These are phyloP conservation scores for Paraphoma chrysanthemicola DNA, from an alignment of 2,329 filamentous ascomycete genomes.

Conservation along the genomic window DNA sequence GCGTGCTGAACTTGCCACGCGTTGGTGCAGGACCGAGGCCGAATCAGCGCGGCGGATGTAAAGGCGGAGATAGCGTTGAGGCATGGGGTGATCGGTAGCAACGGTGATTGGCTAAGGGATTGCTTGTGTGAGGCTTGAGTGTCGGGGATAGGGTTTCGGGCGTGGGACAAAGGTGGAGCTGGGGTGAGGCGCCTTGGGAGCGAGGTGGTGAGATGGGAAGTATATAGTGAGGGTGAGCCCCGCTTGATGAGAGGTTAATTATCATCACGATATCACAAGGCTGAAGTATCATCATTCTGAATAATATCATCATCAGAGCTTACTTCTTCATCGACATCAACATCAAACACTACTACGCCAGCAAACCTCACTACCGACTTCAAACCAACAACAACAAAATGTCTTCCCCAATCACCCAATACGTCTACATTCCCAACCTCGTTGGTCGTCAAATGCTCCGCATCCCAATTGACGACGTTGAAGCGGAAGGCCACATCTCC, in stretches of 20 bases:
- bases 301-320: not conserved
- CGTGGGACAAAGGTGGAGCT: slow-evolving; percentile 24
- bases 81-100: not conserved
- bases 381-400: slow-evolving; percentile 14
- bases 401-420: slow-evolving; percentile 39
- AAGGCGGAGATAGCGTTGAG: slow-evolving; percentile 14
- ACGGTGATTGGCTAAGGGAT: slow-evolving; percentile 3
- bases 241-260: not conserved
- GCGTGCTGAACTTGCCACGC: slow-evolving; percentile 24
- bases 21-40: slow-evolving; percentile 15
- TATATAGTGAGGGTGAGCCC: slow-evolving; percentile 11
- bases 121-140: slow-evolving; percentile 7
- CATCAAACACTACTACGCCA: not conserved
- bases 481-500: slow-evolving; percentile 24
- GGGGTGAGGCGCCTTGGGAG: slow-evolving; percentile 12
- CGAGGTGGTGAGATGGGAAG: not conserved
- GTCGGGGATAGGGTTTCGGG: slow-evolving; percentile 30
- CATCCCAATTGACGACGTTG: slow-evolving; percentile 37
- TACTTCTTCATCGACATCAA: not conserved
- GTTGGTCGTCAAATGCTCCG: slow-evolving; percentile 47
- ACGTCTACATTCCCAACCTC: slow-evolving; percentile 49
- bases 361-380: not conserved
- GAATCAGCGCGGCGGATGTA: slow-evolving; percentile 26
- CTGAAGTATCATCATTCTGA: not conserved
- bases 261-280: slow-evolving; percentile 5